Percentiles rank a stretch among this genome's conserved stretches.
phyloP scores from a whole-genome alignment of 1,284 basidiomycete species.

The Hypsizygus ulmarius region DNA sequence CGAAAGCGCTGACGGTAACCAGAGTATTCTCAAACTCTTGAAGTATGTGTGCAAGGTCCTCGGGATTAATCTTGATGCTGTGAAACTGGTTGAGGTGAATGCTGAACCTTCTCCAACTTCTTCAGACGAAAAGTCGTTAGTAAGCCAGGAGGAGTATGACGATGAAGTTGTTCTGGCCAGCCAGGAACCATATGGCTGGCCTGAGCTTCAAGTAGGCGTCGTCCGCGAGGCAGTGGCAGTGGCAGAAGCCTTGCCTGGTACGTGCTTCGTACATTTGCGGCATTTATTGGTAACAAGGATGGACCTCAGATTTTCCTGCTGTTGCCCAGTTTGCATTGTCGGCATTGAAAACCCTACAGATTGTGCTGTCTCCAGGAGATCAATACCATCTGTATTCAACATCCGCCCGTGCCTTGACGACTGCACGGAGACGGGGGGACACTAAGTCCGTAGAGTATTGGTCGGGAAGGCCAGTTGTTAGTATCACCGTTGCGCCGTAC shows the following conservation, averaged over 20 bases:
- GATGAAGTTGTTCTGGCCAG: constrained; percentile 39
- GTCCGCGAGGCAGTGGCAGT: constrained; percentile 89
- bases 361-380: constrained; percentile 65
- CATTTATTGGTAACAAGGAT: constrained; percentile 1
- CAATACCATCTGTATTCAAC: constrained; percentile 78
- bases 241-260: constrained; percentile 89
- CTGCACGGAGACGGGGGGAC: constrained; percentile 75
- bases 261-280: constrained; percentile 22
- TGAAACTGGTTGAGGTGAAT: constrained; percentile 44
- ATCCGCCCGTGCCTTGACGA: constrained; percentile 65
- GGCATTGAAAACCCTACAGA: constrained; percentile 67
- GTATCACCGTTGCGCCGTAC: constrained; percentile 76
- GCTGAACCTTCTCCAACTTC: constrained; percentile 18
- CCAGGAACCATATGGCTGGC: constrained; percentile 80
- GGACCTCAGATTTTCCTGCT: constrained; percentile 61
- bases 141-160: constrained; percentile 27
- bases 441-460: constrained; percentile 74
- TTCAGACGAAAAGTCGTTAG: constrained; percentile 8
- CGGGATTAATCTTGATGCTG: constrained; percentile 74
- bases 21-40: constrained; percentile 70
- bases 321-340: constrained; percentile 79
- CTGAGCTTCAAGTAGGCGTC: constrained; percentile 87
- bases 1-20: constrained; percentile 76
- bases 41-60: constrained; percentile 74
- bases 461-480: constrained; percentile 77